Base-by-base conservation (phyloP, 2,329 filamentous ascomycete species). In the Pseudogymnoascus destructans region DNA sequence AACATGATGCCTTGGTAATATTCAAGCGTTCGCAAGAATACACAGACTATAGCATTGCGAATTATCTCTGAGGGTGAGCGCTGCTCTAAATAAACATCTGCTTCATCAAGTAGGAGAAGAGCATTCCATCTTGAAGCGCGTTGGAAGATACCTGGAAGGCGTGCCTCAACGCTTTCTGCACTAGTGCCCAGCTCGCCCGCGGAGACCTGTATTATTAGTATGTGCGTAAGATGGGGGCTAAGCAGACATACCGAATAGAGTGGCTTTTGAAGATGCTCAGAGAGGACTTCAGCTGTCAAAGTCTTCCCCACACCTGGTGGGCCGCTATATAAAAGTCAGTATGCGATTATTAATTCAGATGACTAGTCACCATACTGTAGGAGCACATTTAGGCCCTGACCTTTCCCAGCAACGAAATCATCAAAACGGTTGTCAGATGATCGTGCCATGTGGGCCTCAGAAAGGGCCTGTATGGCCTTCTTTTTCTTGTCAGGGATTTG, bases 1-100 rank as follows among this genome's bases (percentile, higher is more conserved):
- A 73, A 66, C 21, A 73, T 63, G 19, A 71, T 66, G 15, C 71
- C 71, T 46, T 69, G 59, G 61, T 69, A 72, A 61, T 72, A 72
- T 61, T 73, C 69, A 8, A 73, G 64, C 1, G 67, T 64, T 5
- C 71, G 66, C 9, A 73, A 64, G 62, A 9, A 27, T 27, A 27
- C 6, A 27, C 6, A 27, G n/a, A n/a, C n/a, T n/a, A n/a, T n/a
- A n/a, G n/a, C n/a, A n/a, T n/a, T n/a, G n/a, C n/a, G n/a, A n/a
- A n/a, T n/a, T n/a, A n/a, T n/a, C n/a, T n/a, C n/a, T n/a, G n/a
- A n/a, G n/a, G n/a, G n/a, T n/a, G n/a, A n/a, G n/a, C n/a, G n/a
- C n/a, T n/a, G n/a, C n/a, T n/a, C n/a, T n/a, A n/a, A n/a, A n/a
- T n/a, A n/a, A n/a, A n/a, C n/a, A n/a, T n/a, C n/a, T n/a, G n/a